phyloP scores from a whole-genome alignment of 495 filamentous ascomycete genomes.

The Chaetomium cochliodes region DNA sequence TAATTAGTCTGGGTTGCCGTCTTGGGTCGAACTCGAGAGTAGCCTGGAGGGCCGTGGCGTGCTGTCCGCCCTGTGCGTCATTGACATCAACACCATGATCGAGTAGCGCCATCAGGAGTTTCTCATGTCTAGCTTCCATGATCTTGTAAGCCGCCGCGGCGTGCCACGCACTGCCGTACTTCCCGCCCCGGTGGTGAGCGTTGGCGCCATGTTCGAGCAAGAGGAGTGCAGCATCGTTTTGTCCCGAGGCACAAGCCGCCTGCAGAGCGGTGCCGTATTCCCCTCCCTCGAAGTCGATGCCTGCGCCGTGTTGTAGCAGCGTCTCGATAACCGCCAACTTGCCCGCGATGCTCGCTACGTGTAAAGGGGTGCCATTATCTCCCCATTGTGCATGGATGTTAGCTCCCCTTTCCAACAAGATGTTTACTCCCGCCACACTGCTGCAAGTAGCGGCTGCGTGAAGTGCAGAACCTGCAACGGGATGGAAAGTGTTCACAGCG shows the following conservation, averaged over 20 bases:
- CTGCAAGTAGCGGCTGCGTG: no score
- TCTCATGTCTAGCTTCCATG: not conserved
- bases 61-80: not conserved
- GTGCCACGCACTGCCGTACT: conserved; percentile 1
- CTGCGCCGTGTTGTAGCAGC: not conserved
- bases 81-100: not conserved
- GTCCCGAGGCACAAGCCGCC: not conserved
- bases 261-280: not conserved
- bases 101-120: not conserved
- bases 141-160: not conserved
- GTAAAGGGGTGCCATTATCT: no score
- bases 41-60: not conserved
- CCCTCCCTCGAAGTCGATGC: not conserved
- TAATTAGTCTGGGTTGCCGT: not conserved
- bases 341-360: no score
- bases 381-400: no score
- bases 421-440: no score
- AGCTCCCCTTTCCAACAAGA: no score
- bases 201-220: conserved; percentile 1
- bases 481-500: no score
- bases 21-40: not conserved
- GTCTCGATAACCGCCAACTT: no score
- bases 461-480: no score
- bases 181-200: not conserved
- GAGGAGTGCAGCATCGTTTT: not conserved